phyloP scores from a whole-genome alignment of 2,329 filamentous ascomycete species.

The Fusarium coffeatum region DNA sequence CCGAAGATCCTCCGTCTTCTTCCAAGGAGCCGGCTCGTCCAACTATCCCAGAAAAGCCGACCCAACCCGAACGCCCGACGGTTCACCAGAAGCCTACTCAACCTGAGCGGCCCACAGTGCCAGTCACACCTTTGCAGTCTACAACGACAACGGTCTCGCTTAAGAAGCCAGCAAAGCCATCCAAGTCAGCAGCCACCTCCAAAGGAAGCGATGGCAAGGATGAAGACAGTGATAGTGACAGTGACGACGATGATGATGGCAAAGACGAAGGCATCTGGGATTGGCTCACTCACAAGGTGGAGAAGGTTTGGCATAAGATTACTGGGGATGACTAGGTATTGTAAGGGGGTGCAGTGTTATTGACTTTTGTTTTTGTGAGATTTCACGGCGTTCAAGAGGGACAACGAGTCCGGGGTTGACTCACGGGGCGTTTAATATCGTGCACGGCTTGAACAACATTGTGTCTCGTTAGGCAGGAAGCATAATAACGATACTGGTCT shows the following conservation, averaged over 20 bases:
- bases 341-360: neutral
- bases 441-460: neutral
- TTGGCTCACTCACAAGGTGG: conserved; percentile 63
- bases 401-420: conserved; percentile 5
- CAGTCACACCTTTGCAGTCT: conserved; percentile 25
- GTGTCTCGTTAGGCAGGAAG: conserved; percentile 2
- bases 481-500: conserved; percentile 2
- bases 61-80: conserved; percentile 27
- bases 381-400: conserved; percentile 28
- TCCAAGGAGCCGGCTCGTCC: conserved; percentile 38
- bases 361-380: conserved; percentile 1
- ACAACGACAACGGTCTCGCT: conserved; percentile 38
- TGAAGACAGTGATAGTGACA: conserved; percentile 22
- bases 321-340: conserved; percentile 44
- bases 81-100: conserved; percentile 31
- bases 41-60: conserved; percentile 35
- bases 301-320: conserved; percentile 60
- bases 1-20: conserved; percentile 60
- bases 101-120: conserved; percentile 24
- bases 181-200: conserved; percentile 29
- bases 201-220: conserved; percentile 24
- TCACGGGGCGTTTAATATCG: conserved; percentile 24
- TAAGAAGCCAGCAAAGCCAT: conserved; percentile 30
- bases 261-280: conserved; percentile 59
- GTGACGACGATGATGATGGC: conserved; percentile 42